phyloP scores from a whole-genome alignment of 2,329 filamentous ascomycete genomes.

The Cercospora zeina region DNA sequence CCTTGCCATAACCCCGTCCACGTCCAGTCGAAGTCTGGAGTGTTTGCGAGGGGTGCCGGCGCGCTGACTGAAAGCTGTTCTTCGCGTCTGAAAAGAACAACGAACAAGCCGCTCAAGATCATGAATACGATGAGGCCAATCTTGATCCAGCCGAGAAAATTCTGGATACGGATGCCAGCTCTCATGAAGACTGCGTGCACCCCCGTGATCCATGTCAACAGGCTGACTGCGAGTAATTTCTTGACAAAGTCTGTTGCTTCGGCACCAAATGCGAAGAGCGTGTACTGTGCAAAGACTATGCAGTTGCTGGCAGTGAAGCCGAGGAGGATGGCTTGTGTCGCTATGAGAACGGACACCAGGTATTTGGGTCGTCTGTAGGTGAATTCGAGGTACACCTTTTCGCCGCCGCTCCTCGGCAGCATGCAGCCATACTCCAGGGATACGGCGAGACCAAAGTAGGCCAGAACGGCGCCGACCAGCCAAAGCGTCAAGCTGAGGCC shows the following conservation, averaged over 20 bases:
- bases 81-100: constrained; percentile 37
- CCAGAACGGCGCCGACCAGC: constrained; percentile 62
- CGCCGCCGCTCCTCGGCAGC: constrained; percentile 67
- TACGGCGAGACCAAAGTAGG: constrained; percentile 56
- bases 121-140: constrained; percentile 44
- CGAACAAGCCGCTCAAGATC: constrained; percentile 43
- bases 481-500: constrained; percentile 64
- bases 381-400: constrained; percentile 71
- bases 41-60: background rate
- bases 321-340: constrained; percentile 63
- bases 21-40: constrained; percentile 23
- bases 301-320: constrained; percentile 71
- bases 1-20: constrained; percentile 30
- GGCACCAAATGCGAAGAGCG: constrained; percentile 56
- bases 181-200: constrained; percentile 44
- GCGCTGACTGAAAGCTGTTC: constrained; percentile 12
- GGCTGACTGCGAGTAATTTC: constrained; percentile 52
- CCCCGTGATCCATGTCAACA: constrained; percentile 44
- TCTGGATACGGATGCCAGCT: constrained; percentile 43
- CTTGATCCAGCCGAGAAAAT: constrained; percentile 46
- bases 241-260: constrained; percentile 54
- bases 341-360: constrained; percentile 64
- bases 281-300: constrained; percentile 32
- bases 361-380: constrained; percentile 64
- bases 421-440: constrained; percentile 69